Evolutionary conservation across 2,329 filamentous ascomycete species (phyloP).

Genomic region (Stemphylium beticola): DNA sequence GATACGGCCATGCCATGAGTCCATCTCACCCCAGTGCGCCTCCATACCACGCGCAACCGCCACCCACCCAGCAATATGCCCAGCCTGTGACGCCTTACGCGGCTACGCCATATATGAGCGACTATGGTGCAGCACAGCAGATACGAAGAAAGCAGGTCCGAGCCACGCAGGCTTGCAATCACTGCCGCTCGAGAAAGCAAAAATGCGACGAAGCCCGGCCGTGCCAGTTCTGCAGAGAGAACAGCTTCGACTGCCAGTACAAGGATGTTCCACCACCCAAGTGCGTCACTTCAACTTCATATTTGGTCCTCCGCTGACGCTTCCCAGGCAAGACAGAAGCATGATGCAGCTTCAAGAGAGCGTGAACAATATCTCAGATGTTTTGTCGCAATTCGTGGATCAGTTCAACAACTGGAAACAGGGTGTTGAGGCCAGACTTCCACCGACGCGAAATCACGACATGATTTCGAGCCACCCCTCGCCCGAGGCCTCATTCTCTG

Average conservation of each 20-base stretch:
- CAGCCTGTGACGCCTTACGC: constrained; percentile 35
- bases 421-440: constrained; percentile 39
- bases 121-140: constrained; percentile 35
- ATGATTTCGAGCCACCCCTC: constrained; percentile 36
- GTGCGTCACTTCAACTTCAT: constrained; percentile 58
- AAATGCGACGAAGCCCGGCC: constrained; percentile 50
- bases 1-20: constrained; percentile 41
- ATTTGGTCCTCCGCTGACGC: constrained; percentile 23
- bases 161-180: constrained; percentile 69
- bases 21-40: constrained; percentile 39
- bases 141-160: constrained; percentile 47
- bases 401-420: constrained; percentile 45
- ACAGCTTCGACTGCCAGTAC: constrained; percentile 83
- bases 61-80: constrained; percentile 39
- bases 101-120: constrained; percentile 37
- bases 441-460: constrained; percentile 20
- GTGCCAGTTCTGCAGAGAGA: constrained; percentile 76
- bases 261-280: constrained; percentile 90
- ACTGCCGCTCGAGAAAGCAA: too few relatives aligned
- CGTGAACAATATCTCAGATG: constrained; percentile 48
- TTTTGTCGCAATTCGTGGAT: constrained; percentile 37
- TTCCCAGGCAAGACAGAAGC: constrained; percentile 55
- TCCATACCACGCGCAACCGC: constrained; percentile 39
- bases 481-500: constrained; percentile 35
- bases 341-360: constrained; percentile 57